Evolutionary conservation across 441 rosid species (phyloP).

Genomic region (Aquilaria agallochum): DNA sequence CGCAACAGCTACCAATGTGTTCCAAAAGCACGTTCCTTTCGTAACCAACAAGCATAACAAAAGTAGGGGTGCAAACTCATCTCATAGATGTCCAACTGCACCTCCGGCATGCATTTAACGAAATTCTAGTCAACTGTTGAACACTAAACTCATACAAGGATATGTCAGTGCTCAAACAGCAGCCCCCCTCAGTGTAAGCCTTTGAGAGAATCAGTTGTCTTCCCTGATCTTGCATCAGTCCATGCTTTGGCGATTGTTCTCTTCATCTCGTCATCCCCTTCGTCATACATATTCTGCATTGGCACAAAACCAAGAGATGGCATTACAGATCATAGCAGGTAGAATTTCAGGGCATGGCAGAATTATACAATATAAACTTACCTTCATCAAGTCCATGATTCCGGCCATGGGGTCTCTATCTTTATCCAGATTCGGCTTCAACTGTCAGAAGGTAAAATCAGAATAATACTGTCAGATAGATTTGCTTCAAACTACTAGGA

Average conservation of each 20-base stretch:
- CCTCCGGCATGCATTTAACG: no score
- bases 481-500: not conserved
- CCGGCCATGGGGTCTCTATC: constrained; percentile 91
- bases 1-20: no score
- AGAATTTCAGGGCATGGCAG: not conserved
- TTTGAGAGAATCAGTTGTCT: constrained; percentile 60
- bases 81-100: no score
- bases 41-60: no score
- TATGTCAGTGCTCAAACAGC: no score
- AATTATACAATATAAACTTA: constrained; percentile 1
- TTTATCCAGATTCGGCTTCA: constrained; percentile 73
- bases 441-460: constrained; percentile 27
- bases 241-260: constrained; percentile 94
- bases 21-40: no score
- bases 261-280: constrained; percentile 93
- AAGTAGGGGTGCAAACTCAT: no score
- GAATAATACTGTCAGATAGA: not conserved
- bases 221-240: constrained; percentile 96
- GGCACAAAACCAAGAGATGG: not conserved
- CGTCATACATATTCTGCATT: constrained; percentile 91
- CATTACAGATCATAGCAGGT: not conserved
- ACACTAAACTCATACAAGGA: no score
- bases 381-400: constrained; percentile 96
- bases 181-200: constrained; percentile 32
- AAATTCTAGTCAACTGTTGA: no score